Percentiles rank a stretch among this genome's conserved stretches.
Conservation (phyloP, 2,329 filamentous ascomycete genomes). For the Grosmannia serpens region DNA sequence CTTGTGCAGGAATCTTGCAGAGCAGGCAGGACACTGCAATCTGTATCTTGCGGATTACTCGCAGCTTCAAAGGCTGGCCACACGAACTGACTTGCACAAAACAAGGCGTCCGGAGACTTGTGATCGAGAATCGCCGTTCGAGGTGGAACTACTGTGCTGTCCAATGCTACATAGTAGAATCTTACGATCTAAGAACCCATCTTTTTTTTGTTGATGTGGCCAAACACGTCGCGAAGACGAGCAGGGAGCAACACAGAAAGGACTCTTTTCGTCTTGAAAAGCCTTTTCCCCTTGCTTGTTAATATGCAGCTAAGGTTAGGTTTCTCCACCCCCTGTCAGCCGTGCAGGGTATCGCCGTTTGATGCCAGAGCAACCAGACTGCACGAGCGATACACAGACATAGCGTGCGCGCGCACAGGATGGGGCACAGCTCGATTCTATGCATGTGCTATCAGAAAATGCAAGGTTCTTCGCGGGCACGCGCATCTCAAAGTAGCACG, state of each 20-base stretch:
- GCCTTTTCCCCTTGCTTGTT: neutral
- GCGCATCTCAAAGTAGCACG: neutral
- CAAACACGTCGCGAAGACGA: neutral
- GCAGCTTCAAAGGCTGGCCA: neutral
- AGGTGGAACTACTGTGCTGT: neutral
- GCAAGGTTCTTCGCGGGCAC: neutral
- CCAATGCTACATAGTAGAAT: neutral
- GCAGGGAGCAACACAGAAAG: neutral
- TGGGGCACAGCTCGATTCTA: neutral
- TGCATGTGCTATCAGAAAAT: neutral
- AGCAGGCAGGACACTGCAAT: too few relatives aligned
- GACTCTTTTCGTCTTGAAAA: neutral
- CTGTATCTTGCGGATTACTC: neutral
- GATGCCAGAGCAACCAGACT: neutral
- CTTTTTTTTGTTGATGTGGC: neutral
- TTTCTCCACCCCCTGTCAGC: neutral
- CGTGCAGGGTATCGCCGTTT: neutral
- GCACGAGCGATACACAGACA: neutral
- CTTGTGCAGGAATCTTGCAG: too few relatives aligned
- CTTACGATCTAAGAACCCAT: neutral
- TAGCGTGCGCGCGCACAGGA: neutral
- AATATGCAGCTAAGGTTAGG: neutral
- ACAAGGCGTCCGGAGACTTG: neutral
- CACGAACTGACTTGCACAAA: neutral
- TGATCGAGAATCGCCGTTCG: neutral